phyloP scores from a whole-genome alignment of 139 green algal genomes.

The Coelastrella sp. region DNA sequence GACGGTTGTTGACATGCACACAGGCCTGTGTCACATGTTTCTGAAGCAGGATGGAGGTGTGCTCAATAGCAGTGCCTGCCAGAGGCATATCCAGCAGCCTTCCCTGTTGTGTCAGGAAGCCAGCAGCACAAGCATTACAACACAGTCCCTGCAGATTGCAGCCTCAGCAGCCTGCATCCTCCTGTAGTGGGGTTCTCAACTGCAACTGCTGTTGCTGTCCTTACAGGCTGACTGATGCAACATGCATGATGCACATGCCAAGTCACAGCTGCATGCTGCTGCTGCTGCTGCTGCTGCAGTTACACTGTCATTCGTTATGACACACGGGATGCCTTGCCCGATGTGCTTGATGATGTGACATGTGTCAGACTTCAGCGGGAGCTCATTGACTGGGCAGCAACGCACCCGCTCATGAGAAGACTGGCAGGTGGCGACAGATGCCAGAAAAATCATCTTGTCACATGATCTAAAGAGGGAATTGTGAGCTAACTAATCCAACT shows the following conservation, averaged over 20 bases:
- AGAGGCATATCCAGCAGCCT: background rate
- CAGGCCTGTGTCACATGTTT: too few species aligned
- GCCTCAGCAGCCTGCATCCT: too few species aligned
- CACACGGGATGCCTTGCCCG: slow-evolving; percentile 71
- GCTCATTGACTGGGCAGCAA: slow-evolving; percentile 79
- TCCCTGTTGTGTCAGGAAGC: background rate
- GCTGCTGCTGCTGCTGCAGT: slow-evolving; percentile 41
- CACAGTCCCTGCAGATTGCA: too few species aligned
- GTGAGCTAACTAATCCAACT: too few species aligned
- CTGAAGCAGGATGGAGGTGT: too few species aligned
- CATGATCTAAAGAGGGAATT: too few species aligned
- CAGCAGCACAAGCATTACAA: too few species aligned
- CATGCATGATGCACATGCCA: background rate
- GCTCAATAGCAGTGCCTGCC: background rate
- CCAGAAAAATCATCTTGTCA: too few species aligned
- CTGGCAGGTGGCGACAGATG: slow-evolving; percentile 48
- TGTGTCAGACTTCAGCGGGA: slow-evolving; percentile 66
- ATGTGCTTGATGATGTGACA: slow-evolving; percentile 80
- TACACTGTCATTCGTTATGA: slow-evolving; percentile 79
- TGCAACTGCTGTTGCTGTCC: background rate
- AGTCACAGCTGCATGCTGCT: background rate
- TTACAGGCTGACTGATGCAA: background rate
- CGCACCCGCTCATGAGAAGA: slow-evolving; percentile 65
- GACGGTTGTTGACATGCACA: too few species aligned
- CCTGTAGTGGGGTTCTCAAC: background rate